Evolutionary conservation across 805 yeast species (phyloP).

Genomic region (Blastobotrys americana): DNA sequence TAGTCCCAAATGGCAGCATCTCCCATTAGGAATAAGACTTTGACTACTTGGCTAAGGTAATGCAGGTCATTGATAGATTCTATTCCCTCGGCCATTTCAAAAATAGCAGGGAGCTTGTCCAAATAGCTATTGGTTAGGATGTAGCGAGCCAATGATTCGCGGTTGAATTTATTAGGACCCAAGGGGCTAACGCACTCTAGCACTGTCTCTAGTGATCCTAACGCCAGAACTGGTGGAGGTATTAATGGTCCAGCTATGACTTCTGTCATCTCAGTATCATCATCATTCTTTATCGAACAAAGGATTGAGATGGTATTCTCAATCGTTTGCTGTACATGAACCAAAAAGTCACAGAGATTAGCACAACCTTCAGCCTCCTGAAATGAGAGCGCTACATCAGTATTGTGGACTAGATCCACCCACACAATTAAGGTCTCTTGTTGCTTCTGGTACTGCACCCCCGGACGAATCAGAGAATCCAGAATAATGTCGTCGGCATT

Average conservation of each 20-base stretch:
- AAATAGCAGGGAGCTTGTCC: slow-evolving; percentile 42
- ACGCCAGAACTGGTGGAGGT: slow-evolving; percentile 52
- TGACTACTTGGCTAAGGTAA: slow-evolving; percentile 63
- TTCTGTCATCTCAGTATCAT: slow-evolving; percentile 46
- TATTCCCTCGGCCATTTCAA: slow-evolving; percentile 48
- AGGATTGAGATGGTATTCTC: slow-evolving; percentile 66
- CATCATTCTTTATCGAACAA: slow-evolving; percentile 48
- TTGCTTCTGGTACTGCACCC: slow-evolving; percentile 82
- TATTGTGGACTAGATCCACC: slow-evolving; percentile 70
- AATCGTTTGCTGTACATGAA: slow-evolving; percentile 53
- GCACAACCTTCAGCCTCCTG: slow-evolving; percentile 90
- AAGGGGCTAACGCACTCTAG: slow-evolving; percentile 53
- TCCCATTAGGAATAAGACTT: slow-evolving; percentile 54
- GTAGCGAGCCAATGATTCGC: slow-evolving; percentile 51
- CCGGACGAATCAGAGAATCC: slow-evolving; percentile 60
- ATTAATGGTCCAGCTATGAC: slow-evolving; percentile 72
- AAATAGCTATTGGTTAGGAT: slow-evolving; percentile 51
- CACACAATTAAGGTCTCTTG: slow-evolving; percentile 92
- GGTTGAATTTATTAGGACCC: slow-evolving; percentile 54
- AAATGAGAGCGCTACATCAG: slow-evolving; percentile 79
- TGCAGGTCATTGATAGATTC: slow-evolving; percentile 52
- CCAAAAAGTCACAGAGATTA: slow-evolving; percentile 70
- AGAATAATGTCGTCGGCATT: slow-evolving; percentile 53
- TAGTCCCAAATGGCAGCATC: slow-evolving; percentile 55
- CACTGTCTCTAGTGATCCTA: slow-evolving; percentile 46